Conservation (phyloP, 345 rosid genomes). For the Citrus trifoliata region DNA sequence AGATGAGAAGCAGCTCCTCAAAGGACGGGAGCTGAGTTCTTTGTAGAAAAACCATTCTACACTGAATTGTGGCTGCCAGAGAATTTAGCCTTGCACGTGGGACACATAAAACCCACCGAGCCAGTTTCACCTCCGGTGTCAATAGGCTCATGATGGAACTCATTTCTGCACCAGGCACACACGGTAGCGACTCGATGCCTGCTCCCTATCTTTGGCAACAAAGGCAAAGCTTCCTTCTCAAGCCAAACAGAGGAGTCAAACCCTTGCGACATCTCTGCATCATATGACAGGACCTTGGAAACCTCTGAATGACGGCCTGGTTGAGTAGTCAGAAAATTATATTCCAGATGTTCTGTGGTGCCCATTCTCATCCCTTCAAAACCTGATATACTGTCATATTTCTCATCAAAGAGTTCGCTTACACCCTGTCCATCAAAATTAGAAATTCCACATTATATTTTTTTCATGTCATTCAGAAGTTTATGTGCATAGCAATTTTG, state of each 20-base stretch:
- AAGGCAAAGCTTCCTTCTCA: constrained; percentile 45
- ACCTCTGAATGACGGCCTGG: constrained; percentile 22
- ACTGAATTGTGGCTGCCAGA: constrained; percentile 24
- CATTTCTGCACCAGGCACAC: constrained; percentile 46
- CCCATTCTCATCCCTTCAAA: constrained; percentile 31
- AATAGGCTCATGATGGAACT: constrained; percentile 29
- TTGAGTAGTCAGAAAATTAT: constrained; percentile 32
- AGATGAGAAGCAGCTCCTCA: constrained; percentile 4
- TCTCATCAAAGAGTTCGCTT: constrained; percentile 27
- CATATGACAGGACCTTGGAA: constrained; percentile 24
- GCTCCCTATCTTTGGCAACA: constrained; percentile 37
- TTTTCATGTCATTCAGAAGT: not conserved
- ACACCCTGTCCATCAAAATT: constrained; percentile 34
- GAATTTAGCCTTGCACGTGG: constrained; percentile 42
- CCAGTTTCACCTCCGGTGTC: constrained; percentile 28
- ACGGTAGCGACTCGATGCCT: constrained; percentile 23
- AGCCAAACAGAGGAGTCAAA: constrained; percentile 36
- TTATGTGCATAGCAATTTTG: not conserved
- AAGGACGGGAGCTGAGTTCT: not conserved
- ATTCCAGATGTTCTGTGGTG: constrained; percentile 36
- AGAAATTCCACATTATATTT: not conserved
- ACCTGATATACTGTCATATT: constrained; percentile 22
- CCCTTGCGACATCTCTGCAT: constrained; percentile 28
- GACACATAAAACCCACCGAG: constrained; percentile 34
- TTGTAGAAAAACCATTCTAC: constrained; percentile 15